A percentile compares a stretch with the other conserved stretches of the same genome.
Evolutionary conservation across 116 monocot genomes (phyloP).

Genomic region (Papilionanthe hybrid): DNA sequence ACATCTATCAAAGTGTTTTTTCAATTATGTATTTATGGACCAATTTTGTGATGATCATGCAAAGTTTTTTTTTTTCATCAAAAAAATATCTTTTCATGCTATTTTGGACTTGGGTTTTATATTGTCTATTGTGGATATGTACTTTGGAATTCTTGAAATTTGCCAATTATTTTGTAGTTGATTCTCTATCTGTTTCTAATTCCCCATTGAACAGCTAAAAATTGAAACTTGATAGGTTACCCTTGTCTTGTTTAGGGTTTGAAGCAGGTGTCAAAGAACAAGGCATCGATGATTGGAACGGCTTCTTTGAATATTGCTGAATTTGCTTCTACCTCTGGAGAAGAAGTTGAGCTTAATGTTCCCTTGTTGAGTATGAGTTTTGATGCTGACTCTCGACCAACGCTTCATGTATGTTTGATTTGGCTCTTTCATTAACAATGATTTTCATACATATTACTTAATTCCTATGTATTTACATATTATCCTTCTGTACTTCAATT

Average conservation of each 20-base stretch:
- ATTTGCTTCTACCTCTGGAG: constrained; percentile 42
- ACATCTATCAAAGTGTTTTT: neutral
- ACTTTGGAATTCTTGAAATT: neutral
- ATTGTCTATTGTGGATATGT: neutral
- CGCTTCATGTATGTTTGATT: constrained; percentile 46
- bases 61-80: neutral
- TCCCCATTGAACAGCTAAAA: neutral
- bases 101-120: neutral
- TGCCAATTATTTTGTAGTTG: constrained; percentile 1
- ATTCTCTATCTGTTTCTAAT: neutral
- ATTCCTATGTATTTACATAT: too few species aligned
- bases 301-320: constrained; percentile 76
- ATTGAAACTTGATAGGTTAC: neutral
- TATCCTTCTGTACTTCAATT: too few species aligned
- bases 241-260: constrained; percentile 16
- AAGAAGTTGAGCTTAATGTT: constrained; percentile 50
- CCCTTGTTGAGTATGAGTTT: constrained; percentile 32
- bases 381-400: constrained; percentile 30
- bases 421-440: neutral
- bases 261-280: constrained; percentile 46
- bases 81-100: neutral
- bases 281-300: constrained; percentile 55
- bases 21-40: neutral
- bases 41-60: neutral
- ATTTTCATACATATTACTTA: neutral